Evolutionary conservation across 805 yeast species (phyloP), one percentile per base, ranked within the genome.

Genomic region (Lipomyces starkeyi): DNA sequence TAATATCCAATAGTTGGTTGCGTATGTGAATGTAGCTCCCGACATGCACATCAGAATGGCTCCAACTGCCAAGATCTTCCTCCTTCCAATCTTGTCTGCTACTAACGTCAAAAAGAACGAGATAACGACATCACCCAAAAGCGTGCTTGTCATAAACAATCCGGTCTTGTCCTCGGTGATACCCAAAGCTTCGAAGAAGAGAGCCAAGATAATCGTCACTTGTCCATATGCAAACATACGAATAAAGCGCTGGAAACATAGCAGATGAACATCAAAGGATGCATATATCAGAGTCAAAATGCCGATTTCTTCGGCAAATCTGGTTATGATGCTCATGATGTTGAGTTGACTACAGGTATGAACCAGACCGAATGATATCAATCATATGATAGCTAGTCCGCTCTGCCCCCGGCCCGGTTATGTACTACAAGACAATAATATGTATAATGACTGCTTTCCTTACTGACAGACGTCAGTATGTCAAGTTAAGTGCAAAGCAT

Each of bases 111-210:
- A 73, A 17, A 81, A 61, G 62, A 84, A 84, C 4, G 86, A 82
- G n/a, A 82, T 75, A 11, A 83, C 71, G 58, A 86, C 78, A 74
- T 86, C 89, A 2, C 89, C 89, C 13, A 82, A 69, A 65, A 83
- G 78, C 1, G 86, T 83, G 11, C 81, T 62, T 0, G 88, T 80
- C 81, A 86, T 80, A 67, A 85, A 83, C 17, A 82, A 54, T 1
- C 89, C 89, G 14, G 84, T 83, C 58, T 73, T 64, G n/a, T 77
- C 74, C 62, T 84, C 86, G 11, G 75, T 69, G 27, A 85, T 76
- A 3, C 82, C 83, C 14, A 81, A 74, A 52, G 79, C 79, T 49
- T 79, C 79, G 71, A 86, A 78, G 69, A 79, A 86, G 56, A 83
- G 74, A 2, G 83, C 87, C 56, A 86, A 64, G n/a, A 78, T 75